A percentile compares a stretch with the other conserved stretches of the same genome.
phyloP scores from a whole-genome alignment of 1,284 basidiomycete genomes.

The Cryptococcus sp. region DNA sequence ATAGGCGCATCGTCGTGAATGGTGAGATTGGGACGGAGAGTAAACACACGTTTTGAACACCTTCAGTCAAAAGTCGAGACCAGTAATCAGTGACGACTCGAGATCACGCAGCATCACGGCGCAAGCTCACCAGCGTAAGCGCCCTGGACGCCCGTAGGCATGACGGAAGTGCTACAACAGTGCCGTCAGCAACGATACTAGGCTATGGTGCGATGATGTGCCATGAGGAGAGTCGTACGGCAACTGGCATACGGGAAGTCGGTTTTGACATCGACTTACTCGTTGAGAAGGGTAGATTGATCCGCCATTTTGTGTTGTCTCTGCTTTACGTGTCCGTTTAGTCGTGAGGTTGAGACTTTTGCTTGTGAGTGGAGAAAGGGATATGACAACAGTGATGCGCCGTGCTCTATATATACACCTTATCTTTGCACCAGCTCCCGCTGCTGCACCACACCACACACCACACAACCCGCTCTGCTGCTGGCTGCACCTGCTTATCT shows the following conservation, averaged over 20 bases:
- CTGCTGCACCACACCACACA: too few relatives aligned
- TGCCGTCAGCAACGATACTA: not conserved
- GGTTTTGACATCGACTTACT: conserved; percentile 4
- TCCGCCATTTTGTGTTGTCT: too few relatives aligned
- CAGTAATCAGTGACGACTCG: too few relatives aligned
- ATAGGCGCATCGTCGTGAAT: not conserved
- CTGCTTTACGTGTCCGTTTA: too few relatives aligned
- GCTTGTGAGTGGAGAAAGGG: not conserved
- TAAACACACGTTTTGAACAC: not conserved
- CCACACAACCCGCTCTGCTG: too few relatives aligned
- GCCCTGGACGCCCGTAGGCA: not conserved
- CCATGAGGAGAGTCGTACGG: not conserved
- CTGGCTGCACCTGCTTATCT: too few relatives aligned
- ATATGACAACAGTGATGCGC: not conserved
- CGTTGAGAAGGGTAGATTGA: conserved; percentile 10
- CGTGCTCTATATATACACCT: too few relatives aligned
- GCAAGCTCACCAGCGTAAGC: not conserved
- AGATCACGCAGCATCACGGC: too few relatives aligned
- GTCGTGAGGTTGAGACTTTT: not conserved
- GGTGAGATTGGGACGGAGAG: not conserved
- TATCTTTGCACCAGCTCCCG: too few relatives aligned
- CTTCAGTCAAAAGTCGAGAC: too few relatives aligned
- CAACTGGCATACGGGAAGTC: too few relatives aligned
- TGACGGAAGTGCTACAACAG: not conserved
- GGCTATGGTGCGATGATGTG: not conserved